phyloP scores from a whole-genome alignment of 176 grass and related monocot species.

The Cenchrus americanus region DNA sequence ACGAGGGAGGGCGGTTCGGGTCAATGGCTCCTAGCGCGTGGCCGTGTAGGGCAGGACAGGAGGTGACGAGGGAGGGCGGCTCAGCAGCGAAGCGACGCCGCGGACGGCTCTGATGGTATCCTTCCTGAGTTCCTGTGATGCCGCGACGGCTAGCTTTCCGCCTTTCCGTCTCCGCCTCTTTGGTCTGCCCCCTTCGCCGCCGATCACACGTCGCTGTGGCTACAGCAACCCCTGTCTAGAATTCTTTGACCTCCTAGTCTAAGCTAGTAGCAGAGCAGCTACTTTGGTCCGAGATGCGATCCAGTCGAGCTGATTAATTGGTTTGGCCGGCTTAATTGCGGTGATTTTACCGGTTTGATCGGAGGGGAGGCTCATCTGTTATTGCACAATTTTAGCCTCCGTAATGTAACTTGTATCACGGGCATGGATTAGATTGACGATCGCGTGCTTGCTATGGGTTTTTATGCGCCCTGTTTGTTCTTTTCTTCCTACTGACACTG shows the following conservation, averaged over 20 bases:
- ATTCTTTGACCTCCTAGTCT: slow-evolving; percentile 11
- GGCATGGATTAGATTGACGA: background rate
- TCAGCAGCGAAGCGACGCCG: background rate
- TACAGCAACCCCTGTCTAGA: slow-evolving; percentile 10
- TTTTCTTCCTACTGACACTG: no score
- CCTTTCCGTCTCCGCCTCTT: background rate
- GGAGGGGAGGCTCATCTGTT: background rate
- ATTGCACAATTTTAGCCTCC: background rate
- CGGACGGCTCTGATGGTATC: background rate
- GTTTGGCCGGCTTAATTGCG: background rate
- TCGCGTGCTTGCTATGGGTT: background rate
- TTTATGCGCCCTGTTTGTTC: no score
- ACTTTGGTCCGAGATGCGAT: background rate
- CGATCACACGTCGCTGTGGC: slow-evolving; percentile 24
- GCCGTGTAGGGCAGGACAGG: background rate
- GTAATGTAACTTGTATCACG: no score
- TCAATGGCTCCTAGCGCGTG: background rate
- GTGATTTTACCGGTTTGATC: background rate
- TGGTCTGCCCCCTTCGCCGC: background rate
- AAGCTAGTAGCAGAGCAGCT: background rate
- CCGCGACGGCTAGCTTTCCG: background rate
- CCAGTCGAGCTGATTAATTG: background rate
- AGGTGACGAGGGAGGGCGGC: no score
- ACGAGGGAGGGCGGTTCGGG: no score
- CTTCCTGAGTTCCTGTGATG: slow-evolving; percentile 32